Conservation (phyloP, 164 flowering plant species). For the Akebia trifoliata region DNA sequence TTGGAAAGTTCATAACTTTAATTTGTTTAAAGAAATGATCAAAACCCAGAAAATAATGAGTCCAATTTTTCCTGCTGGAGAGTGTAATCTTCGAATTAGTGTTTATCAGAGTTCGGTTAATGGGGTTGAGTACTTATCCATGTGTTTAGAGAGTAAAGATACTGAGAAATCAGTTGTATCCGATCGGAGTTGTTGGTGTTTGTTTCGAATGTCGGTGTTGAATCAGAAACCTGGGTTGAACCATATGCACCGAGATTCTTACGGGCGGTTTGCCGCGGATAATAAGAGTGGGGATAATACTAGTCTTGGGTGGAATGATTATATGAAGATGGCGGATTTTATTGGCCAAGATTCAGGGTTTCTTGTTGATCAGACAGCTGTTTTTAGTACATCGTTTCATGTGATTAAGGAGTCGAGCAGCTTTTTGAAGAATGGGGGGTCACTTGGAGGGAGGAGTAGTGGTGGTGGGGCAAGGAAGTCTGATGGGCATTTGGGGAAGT, state of each 20-base stretch:
- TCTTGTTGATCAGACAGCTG: constrained; percentile 85
- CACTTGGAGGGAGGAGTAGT: constrained; percentile 46
- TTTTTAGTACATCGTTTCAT: constrained; percentile 85
- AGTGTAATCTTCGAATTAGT: constrained; percentile 86
- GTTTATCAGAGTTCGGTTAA: constrained; percentile 86
- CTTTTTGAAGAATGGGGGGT: constrained; percentile 69
- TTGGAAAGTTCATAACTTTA: constrained; percentile 93
- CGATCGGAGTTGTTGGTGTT: constrained; percentile 95
- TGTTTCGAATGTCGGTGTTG: constrained; percentile 92
- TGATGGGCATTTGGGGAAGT: constrained; percentile 85
- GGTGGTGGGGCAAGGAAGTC: constrained; percentile 65
- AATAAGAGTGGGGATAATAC: constrained; percentile 93
- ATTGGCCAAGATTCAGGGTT: constrained; percentile 60
- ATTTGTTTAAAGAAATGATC: constrained; percentile 88
- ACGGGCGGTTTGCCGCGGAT: constrained; percentile 93
- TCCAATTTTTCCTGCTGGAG: constrained; percentile 90
- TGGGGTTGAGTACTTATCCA: constrained; percentile 76
- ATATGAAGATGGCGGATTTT: constrained; percentile 94
- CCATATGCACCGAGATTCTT: constrained; percentile 87
- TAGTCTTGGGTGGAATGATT: constrained; percentile 97
- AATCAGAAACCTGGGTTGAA: constrained; percentile 78
- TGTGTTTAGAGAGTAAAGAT: constrained; percentile 98
- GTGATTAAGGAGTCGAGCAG: constrained; percentile 81
- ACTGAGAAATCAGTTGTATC: constrained; percentile 56
- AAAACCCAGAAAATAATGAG: constrained; percentile 98